These are phyloP conservation scores for Dendrobium catenatum DNA, from an alignment of 106 monocot species.

Conservation along the genomic window DNA sequence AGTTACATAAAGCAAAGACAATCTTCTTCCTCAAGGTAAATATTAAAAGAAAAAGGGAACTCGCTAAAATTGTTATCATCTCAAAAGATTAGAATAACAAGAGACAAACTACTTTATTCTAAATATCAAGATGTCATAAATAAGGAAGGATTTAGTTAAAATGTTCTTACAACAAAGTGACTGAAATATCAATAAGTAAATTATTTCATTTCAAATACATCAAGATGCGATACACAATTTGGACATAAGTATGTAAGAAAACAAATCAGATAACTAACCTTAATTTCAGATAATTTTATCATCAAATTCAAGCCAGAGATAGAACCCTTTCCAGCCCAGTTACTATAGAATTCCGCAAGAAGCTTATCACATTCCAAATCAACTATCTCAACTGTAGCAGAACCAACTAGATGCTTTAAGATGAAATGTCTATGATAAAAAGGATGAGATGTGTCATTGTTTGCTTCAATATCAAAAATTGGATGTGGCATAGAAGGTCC, in stretches of 20 bases:
- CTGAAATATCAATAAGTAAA: not conserved
- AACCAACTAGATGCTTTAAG: conserved; percentile 45
- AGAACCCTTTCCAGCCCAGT: conserved; percentile 67
- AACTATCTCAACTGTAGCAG: conserved; percentile 38
- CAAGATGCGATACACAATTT: not conserved
- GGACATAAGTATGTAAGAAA: not conserved
- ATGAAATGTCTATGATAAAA: conserved; percentile 16
- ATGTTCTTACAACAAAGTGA: not conserved
- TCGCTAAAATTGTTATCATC: not conserved
- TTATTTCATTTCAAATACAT: not conserved
- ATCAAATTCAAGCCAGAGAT: conserved; percentile 56
- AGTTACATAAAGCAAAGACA: not conserved
- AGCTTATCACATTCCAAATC: conserved; percentile 9
- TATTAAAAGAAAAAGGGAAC: not conserved
- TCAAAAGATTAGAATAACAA: not conserved
- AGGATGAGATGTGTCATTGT: conserved; percentile 7
- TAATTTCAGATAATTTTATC: conserved; percentile 57
- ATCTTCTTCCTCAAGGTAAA: not conserved
- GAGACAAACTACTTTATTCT: not conserved
- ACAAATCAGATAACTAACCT: conserved; percentile 32
- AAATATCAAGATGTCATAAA: not conserved
- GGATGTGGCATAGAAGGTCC: conserved; percentile 5
- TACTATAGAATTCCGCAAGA: conserved; percentile 18
- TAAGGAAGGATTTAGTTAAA: not conserved
- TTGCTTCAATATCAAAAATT: conserved; percentile 10